Conservation (phyloP, 176 grass and related monocot species). For the Tuctoria greenei region DNA sequence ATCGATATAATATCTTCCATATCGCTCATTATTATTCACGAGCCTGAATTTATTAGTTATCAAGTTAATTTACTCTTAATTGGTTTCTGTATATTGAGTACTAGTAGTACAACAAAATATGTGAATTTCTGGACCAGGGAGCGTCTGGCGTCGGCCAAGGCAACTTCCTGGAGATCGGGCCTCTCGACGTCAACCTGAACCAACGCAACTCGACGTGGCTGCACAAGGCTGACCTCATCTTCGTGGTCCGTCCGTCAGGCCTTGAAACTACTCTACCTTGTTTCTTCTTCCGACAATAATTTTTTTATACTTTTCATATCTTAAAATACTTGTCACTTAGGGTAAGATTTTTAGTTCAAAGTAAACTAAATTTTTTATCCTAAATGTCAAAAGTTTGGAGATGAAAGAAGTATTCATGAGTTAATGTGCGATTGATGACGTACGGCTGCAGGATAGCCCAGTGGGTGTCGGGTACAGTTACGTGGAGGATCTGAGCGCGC, state of each 20-base stretch:
- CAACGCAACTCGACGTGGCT: slow-evolving; percentile 73
- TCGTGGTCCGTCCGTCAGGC: slow-evolving; percentile 55
- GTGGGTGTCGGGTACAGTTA: slow-evolving; percentile 68
- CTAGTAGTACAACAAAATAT: too few species aligned
- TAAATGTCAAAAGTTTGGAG: too few species aligned
- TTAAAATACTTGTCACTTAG: too few species aligned
- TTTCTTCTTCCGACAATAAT: background rate
- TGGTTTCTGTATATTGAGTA: too few species aligned
- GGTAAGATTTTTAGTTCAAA: too few species aligned
- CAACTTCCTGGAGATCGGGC: slow-evolving; percentile 79
- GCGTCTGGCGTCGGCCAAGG: slow-evolving; percentile 51
- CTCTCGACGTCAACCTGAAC: slow-evolving; percentile 59
- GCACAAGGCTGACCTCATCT: slow-evolving; percentile 73
- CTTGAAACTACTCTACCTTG: background rate
- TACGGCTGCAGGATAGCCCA: slow-evolving; percentile 48
- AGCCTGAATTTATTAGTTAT: too few species aligned
- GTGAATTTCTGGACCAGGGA: slow-evolving; percentile 33
- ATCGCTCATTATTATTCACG: too few species aligned
- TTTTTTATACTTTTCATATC: too few species aligned
- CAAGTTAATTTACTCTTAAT: too few species aligned
- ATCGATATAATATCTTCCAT: too few species aligned
- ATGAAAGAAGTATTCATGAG: too few species aligned
- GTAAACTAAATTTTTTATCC: too few species aligned
- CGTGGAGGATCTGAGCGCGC: slow-evolving; percentile 39
- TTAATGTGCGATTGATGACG: background rate